Base-by-base conservation (phyloP, 2,329 filamentous ascomycete genomes). In the Fonsecaea erecta region DNA sequence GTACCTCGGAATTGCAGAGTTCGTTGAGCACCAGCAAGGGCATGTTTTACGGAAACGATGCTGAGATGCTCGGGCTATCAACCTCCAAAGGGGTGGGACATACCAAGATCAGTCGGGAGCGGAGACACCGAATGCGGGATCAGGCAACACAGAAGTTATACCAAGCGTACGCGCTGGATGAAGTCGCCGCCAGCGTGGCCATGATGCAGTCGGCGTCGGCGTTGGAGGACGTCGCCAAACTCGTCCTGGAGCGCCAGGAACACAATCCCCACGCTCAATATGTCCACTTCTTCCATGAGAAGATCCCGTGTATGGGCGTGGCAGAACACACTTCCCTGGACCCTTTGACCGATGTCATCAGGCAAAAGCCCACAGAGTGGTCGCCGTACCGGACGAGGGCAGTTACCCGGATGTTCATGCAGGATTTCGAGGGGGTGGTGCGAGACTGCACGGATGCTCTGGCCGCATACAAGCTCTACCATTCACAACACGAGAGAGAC, bases 211-310 rank as follows among this genome's bases (percentile, higher is more conserved):
- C 88, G 62, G 87, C 90, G 0, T 90, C 89, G 18, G 87, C 89
- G 0, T 80, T 96, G 12, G 90, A 95, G 71, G 89, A 92, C 64
- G 89, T 95, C 2, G 91, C 89, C 1, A 83, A 84, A 5, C 81
- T 90, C 67, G 91, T 96, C 34, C 78, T 95, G 67, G 87, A 90
- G 75, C 83, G 90, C 66, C 88, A 86, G 66, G 82, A 86, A n/a
- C 75, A 83, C 57, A 88, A 93, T 73, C 77, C 82, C 51, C 90
- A 95, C 73, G 92, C 91, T 30, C 90, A 89, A 76, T 95, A 95
- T 74, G 92, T 95, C n/a, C 90, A 95, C 75, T 95, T 94, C 79
- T 96, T 96, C 76, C 91, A 94, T 77, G 91, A 96, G 78, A 95
- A 94, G 84, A 93, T 95, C 28, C 90, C 91, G 1, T 90, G 87